Base-by-base conservation (phyloP, 768 basidiomycete species). In the Trametes cinnabarina region DNA sequence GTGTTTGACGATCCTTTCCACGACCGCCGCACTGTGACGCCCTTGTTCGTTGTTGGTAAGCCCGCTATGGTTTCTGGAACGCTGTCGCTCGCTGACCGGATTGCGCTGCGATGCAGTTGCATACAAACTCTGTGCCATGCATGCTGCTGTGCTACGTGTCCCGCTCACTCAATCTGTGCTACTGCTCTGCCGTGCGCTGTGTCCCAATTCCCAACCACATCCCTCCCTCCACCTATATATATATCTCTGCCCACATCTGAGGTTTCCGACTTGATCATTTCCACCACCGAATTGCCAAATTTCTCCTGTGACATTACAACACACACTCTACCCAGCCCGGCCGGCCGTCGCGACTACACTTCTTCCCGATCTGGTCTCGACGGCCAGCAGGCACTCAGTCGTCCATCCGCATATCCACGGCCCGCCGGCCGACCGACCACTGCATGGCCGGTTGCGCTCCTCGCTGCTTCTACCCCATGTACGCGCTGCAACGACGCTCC, bases 321-420 rank as follows among this genome's bases (percentile, higher is more conserved):
- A 32, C 30, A 6, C 12, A 32, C 30, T 35, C 20, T 44, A n/a
- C 23, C 23, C 37, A 51, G 47, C 20, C 51, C 35, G 41, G 58
- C 58, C 50, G 58, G 58, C 41, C 52, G 58, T 53, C 58, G 44
- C 37, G 46, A 23, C 23, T 46, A 12, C 44, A 15, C 44, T 25
- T 4, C 25, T 15, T 26, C 44, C 22, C 43, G 10, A 30, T 17
- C 58, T 50, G 58, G 58, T 60, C 58, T 54, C 47, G 58, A 54
- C 58, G 58, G 51, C 58, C 58, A 32, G 52, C 52, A 43, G 47
- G 58, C 48, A 37, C 47, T 9, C n/a, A n/a, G n/a, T n/a, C n/a
- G n/a, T n/a, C n/a, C n/a, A n/a, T n/a, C n/a, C n/a, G n/a, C n/a
- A n/a, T n/a, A n/a, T n/a, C n/a, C n/a, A n/a, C n/a, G n/a, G n/a